A percentile compares a stretch with the other conserved stretches of the same genome.
Conservation (phyloP, 345 rosid genomes). For the Lumnitzera littorea region DNA sequence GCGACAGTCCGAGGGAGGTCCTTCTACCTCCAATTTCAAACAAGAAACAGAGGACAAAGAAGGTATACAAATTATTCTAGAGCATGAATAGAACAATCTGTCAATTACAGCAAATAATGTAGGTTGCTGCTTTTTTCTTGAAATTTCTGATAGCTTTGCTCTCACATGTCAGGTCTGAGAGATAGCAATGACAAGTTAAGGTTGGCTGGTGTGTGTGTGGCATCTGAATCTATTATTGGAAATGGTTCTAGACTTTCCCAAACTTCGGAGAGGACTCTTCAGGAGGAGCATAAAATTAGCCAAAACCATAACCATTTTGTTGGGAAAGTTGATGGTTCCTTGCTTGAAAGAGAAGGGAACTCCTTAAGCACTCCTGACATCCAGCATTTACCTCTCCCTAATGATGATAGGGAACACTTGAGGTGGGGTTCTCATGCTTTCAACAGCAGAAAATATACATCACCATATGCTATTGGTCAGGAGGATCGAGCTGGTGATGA, state of each 20-base stretch:
- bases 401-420: too few relatives aligned
- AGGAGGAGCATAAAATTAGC: background rate
- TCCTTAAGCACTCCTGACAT: too few relatives aligned
- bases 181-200: slow-evolving; percentile 17
- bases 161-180: slow-evolving; percentile 33
- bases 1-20: slow-evolving; percentile 22
- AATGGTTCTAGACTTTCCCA: slow-evolving; percentile 18
- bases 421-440: too few relatives aligned
- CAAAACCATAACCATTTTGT: background rate
- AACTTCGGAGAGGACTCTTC: slow-evolving; percentile 14
- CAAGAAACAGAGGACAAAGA: slow-evolving; percentile 24
- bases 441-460: too few relatives aligned
- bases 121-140: slow-evolving; percentile 9
- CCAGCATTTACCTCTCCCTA: too few relatives aligned
- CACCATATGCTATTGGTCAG: slow-evolving; percentile 10
- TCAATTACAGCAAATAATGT: too few relatives aligned
- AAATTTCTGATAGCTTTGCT: slow-evolving; percentile 22
- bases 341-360: background rate
- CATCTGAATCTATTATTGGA: slow-evolving; percentile 18
- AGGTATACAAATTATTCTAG: slow-evolving; percentile 37
- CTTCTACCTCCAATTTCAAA: slow-evolving; percentile 25
- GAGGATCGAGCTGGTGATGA: slow-evolving; percentile 9
- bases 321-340: slow-evolving; percentile 2
- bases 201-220: slow-evolving; percentile 19
- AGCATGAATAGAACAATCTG: slow-evolving; percentile 4